Conservation (phyloP, 257 asterid species). For the Sherardia arvensis region DNA sequence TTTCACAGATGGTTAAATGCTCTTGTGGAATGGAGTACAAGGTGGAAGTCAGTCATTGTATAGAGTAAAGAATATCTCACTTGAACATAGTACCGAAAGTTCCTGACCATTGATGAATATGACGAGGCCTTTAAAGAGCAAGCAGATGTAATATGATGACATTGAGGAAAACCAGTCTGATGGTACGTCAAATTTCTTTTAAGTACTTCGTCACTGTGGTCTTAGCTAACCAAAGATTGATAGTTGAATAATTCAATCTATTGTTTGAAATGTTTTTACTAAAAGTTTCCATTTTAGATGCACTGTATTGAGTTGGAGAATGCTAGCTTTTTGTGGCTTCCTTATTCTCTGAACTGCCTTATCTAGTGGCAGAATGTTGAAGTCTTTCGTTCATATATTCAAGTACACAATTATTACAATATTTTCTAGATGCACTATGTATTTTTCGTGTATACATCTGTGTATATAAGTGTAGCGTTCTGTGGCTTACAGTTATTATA, state of each 20-base stretch:
- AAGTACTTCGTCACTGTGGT: background rate
- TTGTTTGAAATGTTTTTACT: background rate
- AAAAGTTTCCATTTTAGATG: background rate
- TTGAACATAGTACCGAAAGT: background rate
- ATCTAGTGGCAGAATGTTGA: background rate
- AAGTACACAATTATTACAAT: background rate
- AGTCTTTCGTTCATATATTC: background rate
- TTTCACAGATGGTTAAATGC: constrained; percentile 48
- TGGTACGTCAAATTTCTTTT: constrained; percentile 5
- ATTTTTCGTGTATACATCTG: background rate
- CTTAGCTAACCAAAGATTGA: background rate
- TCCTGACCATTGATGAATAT: background rate
- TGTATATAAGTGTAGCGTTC: background rate
- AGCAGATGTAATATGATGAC: background rate
- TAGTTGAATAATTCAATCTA: background rate
- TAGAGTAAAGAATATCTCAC: constrained; percentile 11
- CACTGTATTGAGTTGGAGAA: background rate
- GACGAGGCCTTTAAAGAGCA: background rate
- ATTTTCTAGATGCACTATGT: constrained; percentile 3
- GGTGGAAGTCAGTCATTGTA: constrained; percentile 30
- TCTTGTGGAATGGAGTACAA: constrained; percentile 65
- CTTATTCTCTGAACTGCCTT: background rate
- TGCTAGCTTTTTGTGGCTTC: background rate
- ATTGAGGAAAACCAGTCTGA: background rate
- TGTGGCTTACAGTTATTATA: constrained; percentile 1